Evolutionary conservation across 306 rosid species (phyloP).

Genomic region (Lupinus albus): DNA sequence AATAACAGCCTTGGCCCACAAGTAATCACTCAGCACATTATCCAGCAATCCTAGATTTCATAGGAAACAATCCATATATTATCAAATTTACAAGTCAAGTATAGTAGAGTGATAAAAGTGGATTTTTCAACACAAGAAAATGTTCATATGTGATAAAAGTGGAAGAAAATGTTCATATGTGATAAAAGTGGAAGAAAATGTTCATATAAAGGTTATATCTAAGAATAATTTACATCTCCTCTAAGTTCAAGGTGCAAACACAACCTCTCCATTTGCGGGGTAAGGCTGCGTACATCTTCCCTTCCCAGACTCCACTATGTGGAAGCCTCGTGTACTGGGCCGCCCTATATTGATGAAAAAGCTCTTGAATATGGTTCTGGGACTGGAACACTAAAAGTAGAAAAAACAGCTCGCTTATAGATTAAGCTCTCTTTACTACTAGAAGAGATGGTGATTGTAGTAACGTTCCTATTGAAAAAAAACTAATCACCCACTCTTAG

Average conservation of each 20-base stretch:
- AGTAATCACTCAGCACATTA: conserved; percentile 89
- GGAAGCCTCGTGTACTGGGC: too few species aligned
- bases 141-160: not conserved
- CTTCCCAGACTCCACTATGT: too few species aligned
- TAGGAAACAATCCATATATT: conserved; percentile 26
- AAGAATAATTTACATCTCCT: not conserved
- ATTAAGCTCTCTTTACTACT: not conserved
- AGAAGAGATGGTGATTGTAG: not conserved
- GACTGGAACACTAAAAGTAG: conserved; percentile 4
- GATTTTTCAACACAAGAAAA: not conserved
- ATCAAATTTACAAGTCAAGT: conserved; percentile 31
- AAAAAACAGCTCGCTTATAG: not conserved
- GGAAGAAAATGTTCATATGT: not conserved
- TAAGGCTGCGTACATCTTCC: too few species aligned
- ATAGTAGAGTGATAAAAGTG: not conserved
- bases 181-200: not conserved
- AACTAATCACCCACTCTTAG: not conserved
- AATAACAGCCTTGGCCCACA: conserved; percentile 99
- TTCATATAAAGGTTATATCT: not conserved
- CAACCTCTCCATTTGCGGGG: too few species aligned
- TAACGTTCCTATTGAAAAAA: not conserved
- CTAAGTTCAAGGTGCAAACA: conserved; percentile 1
- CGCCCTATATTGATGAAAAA: conserved; percentile 22
- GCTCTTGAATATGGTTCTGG: not conserved
- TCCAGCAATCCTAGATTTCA: conserved; percentile 73